These are phyloP conservation scores for bread wheat (Triticum aestivum) DNA, from an alignment of 176 grass and related monocot species.

Conservation along the genomic window DNA sequence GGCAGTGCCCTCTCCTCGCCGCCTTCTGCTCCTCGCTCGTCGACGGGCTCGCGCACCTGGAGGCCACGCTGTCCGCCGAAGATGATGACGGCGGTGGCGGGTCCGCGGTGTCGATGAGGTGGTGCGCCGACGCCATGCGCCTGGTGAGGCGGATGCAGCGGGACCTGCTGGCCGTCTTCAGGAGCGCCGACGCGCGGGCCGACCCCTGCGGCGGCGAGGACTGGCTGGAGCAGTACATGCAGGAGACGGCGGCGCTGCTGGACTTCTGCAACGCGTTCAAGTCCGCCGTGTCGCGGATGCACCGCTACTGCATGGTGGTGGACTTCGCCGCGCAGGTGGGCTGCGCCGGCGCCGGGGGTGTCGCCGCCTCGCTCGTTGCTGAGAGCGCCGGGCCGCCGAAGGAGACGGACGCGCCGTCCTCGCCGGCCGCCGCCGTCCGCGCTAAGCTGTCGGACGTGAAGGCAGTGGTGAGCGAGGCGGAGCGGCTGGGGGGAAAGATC, in stretches of 20 bases:
- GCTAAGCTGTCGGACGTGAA: slow-evolving; percentile 38
- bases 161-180: slow-evolving; percentile 63
- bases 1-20: slow-evolving; percentile 4
- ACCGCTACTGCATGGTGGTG: slow-evolving; percentile 75
- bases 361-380: background rate
- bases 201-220: background rate
- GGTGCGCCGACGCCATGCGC: slow-evolving; percentile 75
- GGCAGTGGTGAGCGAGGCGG: slow-evolving; percentile 36
- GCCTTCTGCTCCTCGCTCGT: slow-evolving; percentile 68
- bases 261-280: slow-evolving; percentile 93
- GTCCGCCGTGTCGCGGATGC: slow-evolving; percentile 56
- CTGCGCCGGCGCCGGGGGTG: background rate
- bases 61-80: slow-evolving; percentile 38
- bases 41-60: slow-evolving; percentile 59
- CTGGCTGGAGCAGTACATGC: slow-evolving; percentile 98
- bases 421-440: background rate
- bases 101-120: slow-evolving; percentile 61
- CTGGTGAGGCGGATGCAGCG: slow-evolving; percentile 87
- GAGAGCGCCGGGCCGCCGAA: background rate
- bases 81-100: background rate
- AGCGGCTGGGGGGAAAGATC: slow-evolving; percentile 31
- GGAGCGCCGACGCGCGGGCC: slow-evolving; percentile 56
- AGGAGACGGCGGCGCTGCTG: slow-evolving; percentile 80
- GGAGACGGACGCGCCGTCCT: background rate
- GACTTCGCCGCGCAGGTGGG: slow-evolving; percentile 44